Conservation (phyloP, 192 early-diverging fungal genomes). For the Phlyctochytrium arcticum region DNA sequence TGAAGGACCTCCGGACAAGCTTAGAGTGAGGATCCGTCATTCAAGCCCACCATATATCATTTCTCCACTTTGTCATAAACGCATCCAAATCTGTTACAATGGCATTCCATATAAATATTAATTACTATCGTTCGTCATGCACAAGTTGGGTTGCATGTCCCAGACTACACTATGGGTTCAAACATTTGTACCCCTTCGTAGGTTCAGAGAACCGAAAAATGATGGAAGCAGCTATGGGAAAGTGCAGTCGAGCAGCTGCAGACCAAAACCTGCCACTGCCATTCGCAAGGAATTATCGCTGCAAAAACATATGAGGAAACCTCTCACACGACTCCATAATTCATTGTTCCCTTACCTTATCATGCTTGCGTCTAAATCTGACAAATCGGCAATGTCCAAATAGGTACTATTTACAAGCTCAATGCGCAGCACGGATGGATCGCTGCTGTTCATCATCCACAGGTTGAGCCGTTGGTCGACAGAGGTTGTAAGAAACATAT, state of each 20-base stretch:
- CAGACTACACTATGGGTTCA: neutral
- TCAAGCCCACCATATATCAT: too few relatives aligned
- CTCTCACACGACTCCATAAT: neutral
- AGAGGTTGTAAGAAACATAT: slow-evolving; percentile 39
- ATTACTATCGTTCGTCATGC: neutral
- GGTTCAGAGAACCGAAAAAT: too few relatives aligned
- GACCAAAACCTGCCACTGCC: slow-evolving; percentile 23
- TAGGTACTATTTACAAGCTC: neutral
- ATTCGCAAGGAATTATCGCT: neutral
- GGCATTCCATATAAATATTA: neutral
- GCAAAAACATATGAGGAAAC: neutral
- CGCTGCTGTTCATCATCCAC: slow-evolving; percentile 38
- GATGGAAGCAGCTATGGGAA: too few relatives aligned
- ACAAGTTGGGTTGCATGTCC: neutral
- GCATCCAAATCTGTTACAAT: too few relatives aligned
- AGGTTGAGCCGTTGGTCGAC: slow-evolving; percentile 68
- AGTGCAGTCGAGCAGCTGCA: slow-evolving; percentile 21
- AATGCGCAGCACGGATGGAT: neutral
- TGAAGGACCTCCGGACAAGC: too few relatives aligned
- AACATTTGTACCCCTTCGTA: too few relatives aligned
- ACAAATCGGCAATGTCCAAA: slow-evolving; percentile 14
- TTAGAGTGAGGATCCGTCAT: too few relatives aligned
- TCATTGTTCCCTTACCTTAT: neutral
- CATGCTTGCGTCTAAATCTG: slow-evolving; percentile 14
- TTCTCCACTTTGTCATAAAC: too few relatives aligned